Conservation (phyloP, 2,329 filamentous ascomycete species). For the Xylaria hypoxylon region DNA sequence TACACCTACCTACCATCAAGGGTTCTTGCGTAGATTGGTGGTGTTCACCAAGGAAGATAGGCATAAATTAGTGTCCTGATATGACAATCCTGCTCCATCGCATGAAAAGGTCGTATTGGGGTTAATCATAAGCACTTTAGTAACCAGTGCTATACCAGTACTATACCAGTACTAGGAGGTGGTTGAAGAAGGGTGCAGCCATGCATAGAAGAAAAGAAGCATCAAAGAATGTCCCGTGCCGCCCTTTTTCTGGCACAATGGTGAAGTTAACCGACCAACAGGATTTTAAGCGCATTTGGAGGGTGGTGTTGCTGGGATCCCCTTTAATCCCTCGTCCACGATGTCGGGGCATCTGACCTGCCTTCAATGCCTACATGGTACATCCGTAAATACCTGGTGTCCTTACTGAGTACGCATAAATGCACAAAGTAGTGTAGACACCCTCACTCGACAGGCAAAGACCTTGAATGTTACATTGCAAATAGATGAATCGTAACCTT, state of each 20-base stretch:
- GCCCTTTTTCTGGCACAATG: background rate
- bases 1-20: no score
- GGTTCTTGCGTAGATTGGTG: no score
- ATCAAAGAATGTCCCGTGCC: constrained; percentile 27
- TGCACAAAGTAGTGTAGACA: no score
- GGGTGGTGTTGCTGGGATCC: background rate
- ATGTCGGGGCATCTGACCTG: constrained; percentile 9
- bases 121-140: background rate
- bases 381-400: background rate
- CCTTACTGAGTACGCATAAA: no score
- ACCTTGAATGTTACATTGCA: constrained; percentile 9
- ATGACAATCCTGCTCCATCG: background rate
- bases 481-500: constrained; percentile 20
- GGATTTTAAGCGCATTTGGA: background rate
- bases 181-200: background rate
- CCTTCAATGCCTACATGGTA: background rate
- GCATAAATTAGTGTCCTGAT: background rate
- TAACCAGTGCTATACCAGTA: no score
- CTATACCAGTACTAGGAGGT: background rate
- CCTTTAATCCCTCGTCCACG: background rate
- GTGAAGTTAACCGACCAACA: constrained; percentile 5
- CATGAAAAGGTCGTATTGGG: constrained; percentile 13
- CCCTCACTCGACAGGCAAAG: constrained; percentile 11
- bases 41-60: no score
- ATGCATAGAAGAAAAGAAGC: constrained; percentile 36